Conservation (phyloP, 352 stramenopile genomes). For the Lagenidium giganteum region DNA sequence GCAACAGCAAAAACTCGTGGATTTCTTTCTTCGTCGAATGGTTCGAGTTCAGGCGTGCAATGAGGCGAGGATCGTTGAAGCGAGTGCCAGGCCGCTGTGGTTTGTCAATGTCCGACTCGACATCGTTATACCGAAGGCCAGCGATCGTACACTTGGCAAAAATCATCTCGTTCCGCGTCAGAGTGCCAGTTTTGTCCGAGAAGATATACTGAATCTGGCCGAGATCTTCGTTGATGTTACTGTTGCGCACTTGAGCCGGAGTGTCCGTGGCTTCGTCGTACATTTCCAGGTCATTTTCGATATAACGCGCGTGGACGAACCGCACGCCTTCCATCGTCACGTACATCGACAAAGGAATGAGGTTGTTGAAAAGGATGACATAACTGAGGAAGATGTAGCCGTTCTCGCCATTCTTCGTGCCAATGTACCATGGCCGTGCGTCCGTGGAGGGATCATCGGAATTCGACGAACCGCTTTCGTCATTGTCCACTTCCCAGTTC, state of each 20-base stretch:
- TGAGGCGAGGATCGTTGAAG: constrained; percentile 74
- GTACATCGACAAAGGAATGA: constrained; percentile 87
- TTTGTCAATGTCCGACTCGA: constrained; percentile 49
- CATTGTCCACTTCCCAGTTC: constrained; percentile 49
- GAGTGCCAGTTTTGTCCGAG: constrained; percentile 84
- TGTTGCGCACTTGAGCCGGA: constrained; percentile 78
- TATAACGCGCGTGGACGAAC: constrained; percentile 82
- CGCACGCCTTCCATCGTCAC: constrained; percentile 88
- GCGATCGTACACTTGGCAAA: constrained; percentile 91
- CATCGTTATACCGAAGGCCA: constrained; percentile 88
- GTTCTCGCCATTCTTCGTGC: constrained; percentile 39
- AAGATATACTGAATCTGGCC: constrained; percentile 90
- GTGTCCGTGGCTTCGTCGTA: constrained; percentile 69
- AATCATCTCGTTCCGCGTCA: constrained; percentile 88
- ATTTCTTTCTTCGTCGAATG: constrained; percentile 84
- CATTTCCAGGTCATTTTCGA: constrained; percentile 84
- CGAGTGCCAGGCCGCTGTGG: constrained; percentile 49
- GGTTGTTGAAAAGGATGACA: constrained; percentile 87
- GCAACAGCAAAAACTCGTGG: constrained; percentile 75
- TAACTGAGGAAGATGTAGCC: constrained; percentile 89
- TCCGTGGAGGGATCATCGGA: no score
- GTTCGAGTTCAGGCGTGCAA: constrained; percentile 68
- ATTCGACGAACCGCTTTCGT: constrained; percentile 26
- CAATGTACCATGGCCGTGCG: constrained; percentile 82
- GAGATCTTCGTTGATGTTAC: constrained; percentile 87